Percentiles rank a stretch among this genome's conserved stretches.
Evolutionary conservation across 352 stramenopile species (phyloP).

Genomic region (Phytophthora agathidicida): DNA sequence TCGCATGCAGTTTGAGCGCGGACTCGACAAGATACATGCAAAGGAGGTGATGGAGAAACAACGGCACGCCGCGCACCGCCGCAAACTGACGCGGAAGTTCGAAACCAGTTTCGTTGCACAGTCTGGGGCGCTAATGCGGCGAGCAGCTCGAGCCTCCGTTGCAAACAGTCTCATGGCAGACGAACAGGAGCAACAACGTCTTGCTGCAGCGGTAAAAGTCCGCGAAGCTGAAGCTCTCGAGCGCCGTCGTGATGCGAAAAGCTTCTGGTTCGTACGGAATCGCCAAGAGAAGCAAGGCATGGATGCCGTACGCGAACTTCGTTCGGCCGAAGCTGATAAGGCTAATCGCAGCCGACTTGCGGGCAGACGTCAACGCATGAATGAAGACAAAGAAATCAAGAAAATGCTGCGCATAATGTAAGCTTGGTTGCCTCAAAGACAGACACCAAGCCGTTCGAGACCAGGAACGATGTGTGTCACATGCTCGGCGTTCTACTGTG

Average conservation of each 20-base stretch:
- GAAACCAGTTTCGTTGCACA: constrained; percentile 61
- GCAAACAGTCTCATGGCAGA: constrained; percentile 36
- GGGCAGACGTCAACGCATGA: constrained; percentile 44
- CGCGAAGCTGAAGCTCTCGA: constrained; percentile 45
- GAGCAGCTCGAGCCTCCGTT: constrained; percentile 51
- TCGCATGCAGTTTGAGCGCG: constrained; percentile 60
- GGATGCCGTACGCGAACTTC: constrained; percentile 28
- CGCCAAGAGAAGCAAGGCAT: constrained; percentile 46
- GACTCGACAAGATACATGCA: constrained; percentile 50
- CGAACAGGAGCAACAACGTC: constrained; percentile 40
- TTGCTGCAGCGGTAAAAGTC: constrained; percentile 27
- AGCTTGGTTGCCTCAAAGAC: background rate
- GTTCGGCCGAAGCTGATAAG: constrained; percentile 31
- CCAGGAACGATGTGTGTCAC: too few relatives aligned
- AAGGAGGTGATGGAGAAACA: constrained; percentile 56
- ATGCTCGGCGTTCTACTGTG: too few relatives aligned
- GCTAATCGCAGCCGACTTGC: constrained; percentile 25
- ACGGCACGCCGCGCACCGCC: constrained; percentile 40
- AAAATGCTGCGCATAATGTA: constrained; percentile 65
- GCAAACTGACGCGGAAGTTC: constrained; percentile 58
- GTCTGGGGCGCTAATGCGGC: constrained; percentile 70
- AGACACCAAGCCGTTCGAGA: too few relatives aligned
- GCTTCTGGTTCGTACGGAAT: constrained; percentile 71
- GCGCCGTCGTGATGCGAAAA: constrained; percentile 65
- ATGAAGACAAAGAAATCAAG: constrained; percentile 77